Evolutionary conservation across 2,329 filamentous ascomycete species (phyloP).

Genomic region (Cordyceps tenuipes): DNA sequence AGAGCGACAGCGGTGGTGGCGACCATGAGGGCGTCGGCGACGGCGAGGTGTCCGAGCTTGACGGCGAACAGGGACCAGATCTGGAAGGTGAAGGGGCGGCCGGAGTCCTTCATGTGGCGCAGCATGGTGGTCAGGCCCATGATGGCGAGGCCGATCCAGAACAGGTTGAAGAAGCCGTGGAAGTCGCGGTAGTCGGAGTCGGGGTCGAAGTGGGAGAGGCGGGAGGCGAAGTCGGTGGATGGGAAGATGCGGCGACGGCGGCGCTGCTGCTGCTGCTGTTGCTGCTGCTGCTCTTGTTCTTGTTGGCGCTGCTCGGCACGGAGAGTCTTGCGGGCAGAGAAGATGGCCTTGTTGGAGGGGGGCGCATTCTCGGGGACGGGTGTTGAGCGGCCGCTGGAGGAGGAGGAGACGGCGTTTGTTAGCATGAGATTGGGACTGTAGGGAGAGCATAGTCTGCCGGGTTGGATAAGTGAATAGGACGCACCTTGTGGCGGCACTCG

Average conservation of each 20-base stretch:
- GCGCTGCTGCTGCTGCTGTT: background rate
- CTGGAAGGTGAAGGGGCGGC: constrained; percentile 72
- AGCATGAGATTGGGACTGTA: background rate
- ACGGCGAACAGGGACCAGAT: constrained; percentile 85
- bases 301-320: constrained; percentile 61
- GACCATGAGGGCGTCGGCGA: constrained; percentile 83
- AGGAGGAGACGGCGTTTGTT: constrained; percentile 2
- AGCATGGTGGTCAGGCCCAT: constrained; percentile 95
- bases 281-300: background rate
- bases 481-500: constrained; percentile 40
- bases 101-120: constrained; percentile 89
- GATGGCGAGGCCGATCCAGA: constrained; percentile 94
- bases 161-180: constrained; percentile 93
- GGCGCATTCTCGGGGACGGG: constrained; percentile 82
- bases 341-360: constrained; percentile 82
- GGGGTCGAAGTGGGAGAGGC: constrained; percentile 93
- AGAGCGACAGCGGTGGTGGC: constrained; percentile 62
- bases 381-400: constrained; percentile 61
- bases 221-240: constrained; percentile 80
- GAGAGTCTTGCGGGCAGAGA: constrained; percentile 72
- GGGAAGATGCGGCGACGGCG: constrained; percentile 69
- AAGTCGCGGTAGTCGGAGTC: constrained; percentile 89
- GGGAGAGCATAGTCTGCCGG: background rate
- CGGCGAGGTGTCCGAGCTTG: constrained; percentile 77
- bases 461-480: background rate